Evolutionary conservation across 2,329 filamentous ascomycete genomes (phyloP), one percentile per base, ranked within the genome.

Genomic region (Ilyonectria sp.): DNA sequence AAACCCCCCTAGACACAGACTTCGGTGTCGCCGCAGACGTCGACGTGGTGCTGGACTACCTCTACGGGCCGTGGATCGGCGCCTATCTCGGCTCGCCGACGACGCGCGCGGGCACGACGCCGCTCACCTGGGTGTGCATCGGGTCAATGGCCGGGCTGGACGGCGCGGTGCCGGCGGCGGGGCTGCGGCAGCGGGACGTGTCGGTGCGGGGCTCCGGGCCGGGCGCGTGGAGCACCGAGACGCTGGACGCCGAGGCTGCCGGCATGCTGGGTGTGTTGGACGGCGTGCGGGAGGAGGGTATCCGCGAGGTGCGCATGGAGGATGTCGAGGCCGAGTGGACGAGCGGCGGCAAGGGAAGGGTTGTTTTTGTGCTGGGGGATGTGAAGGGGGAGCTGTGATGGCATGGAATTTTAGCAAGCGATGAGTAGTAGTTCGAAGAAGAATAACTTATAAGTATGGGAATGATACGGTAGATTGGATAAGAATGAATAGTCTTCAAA

Each of bases 11-110:
- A 3, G 79, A 85, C 43, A 81, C 81, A 1, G 87, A 89, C 68
- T 87, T 86, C 67, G 81, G 81, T 2, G 75, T 76, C 9, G 78
- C 85, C 0, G 82, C 80, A 2, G 82, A 84, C 40, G 83, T 84
- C 35, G 87, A 90, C 67, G 81, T 90, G 3, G 81, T 90, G 4
- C 78, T 90, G 1, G 87, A 90, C 72, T 90, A 89, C 71, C 77
- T 90, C 8, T 89, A 86, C 76, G 88, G 87, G 0, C 78, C 81
- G 0, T 79, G 83, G 17, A 76, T 83, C 0, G 70, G 80, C 11
- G 81, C 82, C 6, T 75, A 86, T 10, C 77, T 89, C 8, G 71
- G 75, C 6, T 81, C 80, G 4, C 72, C 87, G 19, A 79, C 77
- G 40, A 79, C 81, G 1, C 75, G 75, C 33, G 11, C n/a, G 21